Conservation (phyloP, 306 rosid genomes). For the Cicer chorassanicum region DNA sequence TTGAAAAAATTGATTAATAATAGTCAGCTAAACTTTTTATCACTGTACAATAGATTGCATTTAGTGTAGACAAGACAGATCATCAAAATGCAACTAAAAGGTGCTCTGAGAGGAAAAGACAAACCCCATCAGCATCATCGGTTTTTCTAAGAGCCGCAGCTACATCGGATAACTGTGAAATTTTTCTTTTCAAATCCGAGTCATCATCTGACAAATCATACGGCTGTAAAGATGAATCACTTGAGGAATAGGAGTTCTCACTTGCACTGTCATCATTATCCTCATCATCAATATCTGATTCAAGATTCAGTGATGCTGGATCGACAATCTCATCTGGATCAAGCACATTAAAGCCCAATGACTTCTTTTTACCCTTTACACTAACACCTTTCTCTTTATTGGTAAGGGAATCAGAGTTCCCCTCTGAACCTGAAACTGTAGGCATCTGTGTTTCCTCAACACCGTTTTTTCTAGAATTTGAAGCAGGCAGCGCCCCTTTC, state of each 20-base stretch:
- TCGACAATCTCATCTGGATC: slow-evolving; percentile 96
- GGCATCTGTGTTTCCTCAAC: slow-evolving; percentile 44
- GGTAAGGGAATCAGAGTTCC: slow-evolving; percentile 43
- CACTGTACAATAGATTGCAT: slow-evolving; percentile 35
- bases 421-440: slow-evolving; percentile 47
- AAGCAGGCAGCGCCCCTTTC: slow-evolving; percentile 49
- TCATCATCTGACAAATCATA: slow-evolving; percentile 91
- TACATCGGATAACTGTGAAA: slow-evolving; percentile 85
- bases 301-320: slow-evolving; percentile 70
- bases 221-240: slow-evolving; percentile 85
- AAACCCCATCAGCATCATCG: slow-evolving; percentile 92
- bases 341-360: slow-evolving; percentile 59
- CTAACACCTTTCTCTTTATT: slow-evolving; percentile 43
- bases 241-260: slow-evolving; percentile 70
- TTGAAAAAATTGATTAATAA: slow-evolving; percentile 10
- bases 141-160: slow-evolving; percentile 86
- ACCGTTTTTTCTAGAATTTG: slow-evolving; percentile 47
- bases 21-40: slow-evolving; percentile 14
- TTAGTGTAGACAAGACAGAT: slow-evolving; percentile 38
- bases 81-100: slow-evolving; percentile 39
- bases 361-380: slow-evolving; percentile 58
- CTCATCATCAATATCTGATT: slow-evolving; percentile 58
- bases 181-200: slow-evolving; percentile 74
- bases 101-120: slow-evolving; percentile 47
- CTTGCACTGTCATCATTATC: slow-evolving; percentile 66